Conservation (phyloP, 176 grass and related monocot genomes). For the barley (Hordeum vulgare) region MorexV3_pseudomolecules_assembly NC_058522.1:107821961-107822460, state of each 20-base stretch:
- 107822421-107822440: no score
- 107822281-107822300: slow-evolving; percentile 61
- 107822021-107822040: background rate
- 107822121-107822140: slow-evolving; percentile 67
- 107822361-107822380: slow-evolving; percentile 63
- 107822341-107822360: slow-evolving; percentile 64
- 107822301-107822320: slow-evolving; percentile 78
- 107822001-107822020: no score
- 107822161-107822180: slow-evolving; percentile 81
- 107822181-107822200: slow-evolving; percentile 61
- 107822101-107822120: slow-evolving; percentile 47
- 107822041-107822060: slow-evolving; percentile 32
- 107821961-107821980: background rate
- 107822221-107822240: slow-evolving; percentile 74
- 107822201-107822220: slow-evolving; percentile 46
- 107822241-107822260: slow-evolving; percentile 80
- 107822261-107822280: slow-evolving; percentile 62
- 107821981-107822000: no score
- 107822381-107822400: slow-evolving; percentile 47
- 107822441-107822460: no score
- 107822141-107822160: slow-evolving; percentile 67
- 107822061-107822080: slow-evolving; percentile 24
- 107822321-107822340: slow-evolving; percentile 50
- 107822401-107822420: background rate
- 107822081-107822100: slow-evolving; percentile 13